Conservation (phyloP, 1,284 basidiomycete species). For the Leucoagaricus sp. region DNA sequence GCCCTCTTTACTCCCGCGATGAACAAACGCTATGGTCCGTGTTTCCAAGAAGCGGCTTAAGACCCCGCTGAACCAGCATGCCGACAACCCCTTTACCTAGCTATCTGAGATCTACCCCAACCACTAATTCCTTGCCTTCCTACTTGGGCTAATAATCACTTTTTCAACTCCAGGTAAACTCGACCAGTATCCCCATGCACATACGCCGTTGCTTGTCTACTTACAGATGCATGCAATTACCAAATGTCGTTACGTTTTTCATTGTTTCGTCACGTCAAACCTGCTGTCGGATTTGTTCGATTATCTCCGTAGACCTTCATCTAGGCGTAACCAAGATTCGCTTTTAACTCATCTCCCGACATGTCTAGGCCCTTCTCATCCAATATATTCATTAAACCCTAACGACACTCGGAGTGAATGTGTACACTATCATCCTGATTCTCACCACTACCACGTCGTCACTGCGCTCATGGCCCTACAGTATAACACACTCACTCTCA, state of each 20-base stretch:
- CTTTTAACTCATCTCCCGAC: neutral
- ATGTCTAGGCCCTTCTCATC: neutral
- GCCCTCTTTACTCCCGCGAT: constrained; percentile 50
- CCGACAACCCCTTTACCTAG: constrained; percentile 80
- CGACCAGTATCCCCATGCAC: neutral
- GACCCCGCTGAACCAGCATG: constrained; percentile 88
- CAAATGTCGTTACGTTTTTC: neutral
- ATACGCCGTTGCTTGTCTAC: neutral
- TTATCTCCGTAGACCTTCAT: neutral
- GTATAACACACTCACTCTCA: neutral
- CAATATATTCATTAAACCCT: constrained; percentile 1
- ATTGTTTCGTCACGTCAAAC: neutral
- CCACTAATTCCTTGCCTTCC: constrained; percentile 17
- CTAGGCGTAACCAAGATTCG: neutral
- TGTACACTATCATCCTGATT: neutral
- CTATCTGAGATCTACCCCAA: constrained; percentile 74
- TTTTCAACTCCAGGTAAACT: neutral
- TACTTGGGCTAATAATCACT: neutral
- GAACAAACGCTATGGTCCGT: constrained; percentile 93
- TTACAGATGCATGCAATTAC: neutral
- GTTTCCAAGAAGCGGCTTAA: constrained; percentile 97
- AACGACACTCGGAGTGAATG: neutral
- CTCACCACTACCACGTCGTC: neutral
- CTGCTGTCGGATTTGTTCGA: neutral
- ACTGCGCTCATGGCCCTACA: neutral